Evolutionary conservation across 2,329 filamentous ascomycete genomes (phyloP).

Genomic region (Ophiostoma angusticollis): DNA sequence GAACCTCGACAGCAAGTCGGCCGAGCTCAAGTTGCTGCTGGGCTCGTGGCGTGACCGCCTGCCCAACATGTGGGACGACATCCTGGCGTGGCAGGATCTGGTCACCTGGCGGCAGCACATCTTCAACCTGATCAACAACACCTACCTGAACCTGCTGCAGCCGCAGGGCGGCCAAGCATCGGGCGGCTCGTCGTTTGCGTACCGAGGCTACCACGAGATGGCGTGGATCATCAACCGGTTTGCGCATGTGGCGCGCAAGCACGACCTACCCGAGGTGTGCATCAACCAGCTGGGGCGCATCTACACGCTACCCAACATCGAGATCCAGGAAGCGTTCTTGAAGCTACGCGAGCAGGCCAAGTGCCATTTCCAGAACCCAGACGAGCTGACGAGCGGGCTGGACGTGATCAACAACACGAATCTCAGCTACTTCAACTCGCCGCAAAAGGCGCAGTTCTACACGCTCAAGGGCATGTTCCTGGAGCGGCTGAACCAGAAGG

Average conservation of each 20-base stretch:
- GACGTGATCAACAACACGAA: constrained; percentile 99
- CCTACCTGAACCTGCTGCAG: constrained; percentile 76
- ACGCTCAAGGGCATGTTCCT: constrained; percentile 99
- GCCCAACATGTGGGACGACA: constrained; percentile 98
- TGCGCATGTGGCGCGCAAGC: constrained; percentile 92
- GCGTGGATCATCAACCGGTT: constrained; percentile 99
- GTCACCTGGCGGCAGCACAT: constrained; percentile 99
- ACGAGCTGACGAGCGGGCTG: constrained; percentile 80
- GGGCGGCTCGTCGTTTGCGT: constrained; percentile 86
- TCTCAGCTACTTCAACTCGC: constrained; percentile 89
- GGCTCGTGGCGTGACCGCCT: constrained; percentile 91
- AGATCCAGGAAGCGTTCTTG: constrained; percentile 97
- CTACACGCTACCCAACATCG: constrained; percentile 96
- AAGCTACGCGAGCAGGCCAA: constrained; percentile 98
- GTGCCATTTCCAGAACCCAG: constrained; percentile 93
- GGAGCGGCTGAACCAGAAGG: constrained; percentile 80
- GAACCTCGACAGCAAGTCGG: constrained; percentile 88
- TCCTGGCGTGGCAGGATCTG: constrained; percentile 96
- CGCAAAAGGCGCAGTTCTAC: constrained; percentile 98
- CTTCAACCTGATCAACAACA: constrained; percentile 91
- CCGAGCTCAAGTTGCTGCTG: constrained; percentile 85
- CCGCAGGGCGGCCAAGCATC: constrained; percentile 61
- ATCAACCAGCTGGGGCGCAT: constrained; percentile 95
- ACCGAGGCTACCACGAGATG: constrained; percentile 94
- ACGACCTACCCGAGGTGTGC: constrained; percentile 92